These are phyloP conservation scores for Bruguiera sexangula DNA, from an alignment of 345 rosid genomes.

Conservation along the genomic window DNA sequence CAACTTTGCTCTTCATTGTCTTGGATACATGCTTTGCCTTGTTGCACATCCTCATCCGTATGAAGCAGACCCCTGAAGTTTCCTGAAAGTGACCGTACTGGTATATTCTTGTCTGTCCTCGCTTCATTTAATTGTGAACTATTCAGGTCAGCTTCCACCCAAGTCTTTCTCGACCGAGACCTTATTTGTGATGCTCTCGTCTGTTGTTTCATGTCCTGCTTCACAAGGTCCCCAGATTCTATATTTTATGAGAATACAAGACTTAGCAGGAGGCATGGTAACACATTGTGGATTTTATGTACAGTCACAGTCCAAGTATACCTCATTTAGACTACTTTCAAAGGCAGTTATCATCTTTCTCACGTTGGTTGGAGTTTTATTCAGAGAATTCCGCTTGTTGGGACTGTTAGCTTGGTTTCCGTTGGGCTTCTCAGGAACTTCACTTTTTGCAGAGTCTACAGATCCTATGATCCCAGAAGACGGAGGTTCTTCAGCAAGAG, in stretches of 20 bases:
- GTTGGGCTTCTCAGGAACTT: conserved; percentile 12
- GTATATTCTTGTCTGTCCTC: conserved; percentile 5
- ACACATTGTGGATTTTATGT: conserved; percentile 4
- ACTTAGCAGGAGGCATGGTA: not conserved
- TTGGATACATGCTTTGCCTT: not conserved
- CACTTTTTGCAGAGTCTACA: conserved; percentile 15
- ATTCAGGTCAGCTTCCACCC: conserved; percentile 23
- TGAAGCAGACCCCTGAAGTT: conserved; percentile 15
- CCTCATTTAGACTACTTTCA: conserved; percentile 67
- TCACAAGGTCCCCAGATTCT: conserved; percentile 20
- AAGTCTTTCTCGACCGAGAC: conserved; percentile 23
- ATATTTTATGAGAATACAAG: conserved; percentile 9
- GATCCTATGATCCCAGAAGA: conserved; percentile 11
- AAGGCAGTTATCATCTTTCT: conserved; percentile 74
- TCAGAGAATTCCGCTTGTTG: conserved; percentile 25
- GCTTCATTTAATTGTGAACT: conserved; percentile 18
- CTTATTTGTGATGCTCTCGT: conserved; percentile 34
- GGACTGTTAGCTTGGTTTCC: conserved; percentile 15
- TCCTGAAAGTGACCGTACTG: conserved; percentile 13
- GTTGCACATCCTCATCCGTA: conserved; percentile 7
- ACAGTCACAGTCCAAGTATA: conserved; percentile 18
- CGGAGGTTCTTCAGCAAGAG: conserved; percentile 20
- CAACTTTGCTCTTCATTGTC: conserved; percentile 15
- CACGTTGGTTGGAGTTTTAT: conserved; percentile 54
- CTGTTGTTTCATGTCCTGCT: conserved; percentile 45